phyloP scores from a whole-genome alignment of 2,329 filamentous ascomycete genomes.

The Scytalidium sp. region DNA sequence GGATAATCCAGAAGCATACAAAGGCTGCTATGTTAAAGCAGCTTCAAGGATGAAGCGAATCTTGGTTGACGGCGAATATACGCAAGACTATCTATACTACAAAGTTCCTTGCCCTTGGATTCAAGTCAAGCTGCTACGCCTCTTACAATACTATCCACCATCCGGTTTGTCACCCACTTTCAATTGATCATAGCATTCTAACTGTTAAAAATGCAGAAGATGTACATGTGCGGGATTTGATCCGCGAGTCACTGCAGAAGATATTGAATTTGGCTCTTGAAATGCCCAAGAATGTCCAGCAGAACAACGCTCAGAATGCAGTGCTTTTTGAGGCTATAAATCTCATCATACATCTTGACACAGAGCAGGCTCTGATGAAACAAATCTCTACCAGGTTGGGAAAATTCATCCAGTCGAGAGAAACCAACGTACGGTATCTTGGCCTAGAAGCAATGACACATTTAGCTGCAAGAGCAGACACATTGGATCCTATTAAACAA shows the following conservation, averaged over 20 bases:
- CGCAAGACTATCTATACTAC: constrained; percentile 94
- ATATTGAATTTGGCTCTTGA: constrained; percentile 91
- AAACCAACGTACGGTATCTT: constrained; percentile 96
- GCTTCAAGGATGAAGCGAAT: constrained; percentile 86
- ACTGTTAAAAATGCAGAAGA: constrained; percentile 60
- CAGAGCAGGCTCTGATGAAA: constrained; percentile 90
- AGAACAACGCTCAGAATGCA: constrained; percentile 98
- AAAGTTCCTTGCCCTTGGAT: constrained; percentile 99
- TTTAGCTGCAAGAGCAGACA: constrained; percentile 88
- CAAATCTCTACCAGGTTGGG: constrained; percentile 89
- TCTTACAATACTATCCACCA: constrained; percentile 94
- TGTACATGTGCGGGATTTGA: constrained; percentile 84
- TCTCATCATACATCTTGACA: constrained; percentile 95
- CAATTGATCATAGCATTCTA: constrained; percentile 15
- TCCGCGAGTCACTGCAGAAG: constrained; percentile 85
- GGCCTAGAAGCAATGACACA: constrained; percentile 98
- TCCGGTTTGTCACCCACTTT: constrained; percentile 56
- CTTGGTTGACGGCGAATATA: constrained; percentile 84
- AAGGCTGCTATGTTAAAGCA: constrained; percentile 90
- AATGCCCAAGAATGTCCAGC: constrained; percentile 95
- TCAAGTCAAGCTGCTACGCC: constrained; percentile 86
- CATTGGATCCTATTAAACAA: constrained; percentile 94
- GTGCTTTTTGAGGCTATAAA: constrained; percentile 99
- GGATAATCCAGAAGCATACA: constrained; percentile 92
- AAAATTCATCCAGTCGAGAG: constrained; percentile 93